These are phyloP conservation scores for Ensete ventricosum DNA, from an alignment of 176 grass and related monocot genomes.

Conservation along the genomic window DNA sequence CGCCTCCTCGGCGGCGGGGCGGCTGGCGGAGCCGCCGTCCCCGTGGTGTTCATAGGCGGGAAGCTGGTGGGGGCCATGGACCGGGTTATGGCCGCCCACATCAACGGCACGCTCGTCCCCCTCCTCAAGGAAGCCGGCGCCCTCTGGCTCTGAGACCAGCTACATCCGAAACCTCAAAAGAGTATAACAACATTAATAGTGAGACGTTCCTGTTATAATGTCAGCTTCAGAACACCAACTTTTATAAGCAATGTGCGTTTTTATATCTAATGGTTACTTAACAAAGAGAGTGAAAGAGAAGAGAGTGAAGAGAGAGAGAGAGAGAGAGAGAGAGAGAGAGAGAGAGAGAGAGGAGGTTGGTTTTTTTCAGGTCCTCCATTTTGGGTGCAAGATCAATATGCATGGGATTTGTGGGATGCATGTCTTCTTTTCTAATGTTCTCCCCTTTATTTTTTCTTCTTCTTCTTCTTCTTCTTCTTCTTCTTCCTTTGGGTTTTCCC, in stretches of 20 bases:
- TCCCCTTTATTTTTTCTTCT: neutral
- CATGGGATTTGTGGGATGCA: constrained; percentile 1
- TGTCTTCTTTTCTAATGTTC: neutral
- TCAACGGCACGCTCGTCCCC: constrained; percentile 84
- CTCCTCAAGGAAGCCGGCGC: constrained; percentile 90
- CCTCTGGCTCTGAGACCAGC: constrained; percentile 62
- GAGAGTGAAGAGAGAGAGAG: constrained; percentile 36
- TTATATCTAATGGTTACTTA: neutral
- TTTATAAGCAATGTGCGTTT: constrained; percentile 10
- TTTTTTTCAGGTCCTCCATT: constrained; percentile 16
- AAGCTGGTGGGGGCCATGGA: constrained; percentile 91
- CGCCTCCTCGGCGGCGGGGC: constrained; percentile 41
- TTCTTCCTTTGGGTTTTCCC: neutral
- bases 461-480: neutral
- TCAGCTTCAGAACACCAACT: neutral
- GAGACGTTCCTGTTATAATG: neutral
- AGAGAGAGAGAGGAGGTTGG: constrained; percentile 16
- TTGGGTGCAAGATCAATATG: neutral
- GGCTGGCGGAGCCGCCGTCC: constrained; percentile 28
- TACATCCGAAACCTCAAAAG: neutral
- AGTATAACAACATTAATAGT: neutral
- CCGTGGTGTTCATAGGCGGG: constrained; percentile 81
- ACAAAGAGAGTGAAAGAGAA: constrained; percentile 40
- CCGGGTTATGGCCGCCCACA: constrained; percentile 84
- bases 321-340: constrained; percentile 42